Evolutionary conservation across 352 stramenopile species (phyloP), one percentile per base, ranked within the genome.

Genomic region (Plasmopara halstedii): DNA sequence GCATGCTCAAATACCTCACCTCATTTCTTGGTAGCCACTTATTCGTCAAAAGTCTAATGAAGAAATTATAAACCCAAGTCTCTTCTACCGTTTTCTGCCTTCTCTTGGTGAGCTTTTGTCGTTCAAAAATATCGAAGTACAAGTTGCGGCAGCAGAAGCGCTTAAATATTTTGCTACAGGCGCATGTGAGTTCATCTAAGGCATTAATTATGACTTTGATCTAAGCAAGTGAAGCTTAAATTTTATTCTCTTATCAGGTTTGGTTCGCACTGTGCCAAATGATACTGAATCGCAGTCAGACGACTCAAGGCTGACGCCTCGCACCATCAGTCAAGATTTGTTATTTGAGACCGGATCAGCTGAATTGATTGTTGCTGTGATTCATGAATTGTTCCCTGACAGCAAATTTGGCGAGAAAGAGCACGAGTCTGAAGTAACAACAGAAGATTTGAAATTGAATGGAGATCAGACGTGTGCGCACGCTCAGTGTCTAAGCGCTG

Each of bases 1-100:
- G 11, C 11, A 29, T 29, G 25, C 25, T 29, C 25, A 10, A 29
- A 11, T 11, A 29, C 3, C 6, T 31, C 51, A 27, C 48, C 7
- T 20, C 9, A 34, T 61, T 50, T 6, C 21, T 15, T 42, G 43
- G 25, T 49, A 90, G 81, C 72, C 78, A 1, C 88, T 88, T 41
- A 36, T 87, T 11, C 69, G 81, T 1, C 64, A 72, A 26, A 88
- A 87, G 38, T 64, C 75, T 0, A 92, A 92, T 44, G 81, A 92
- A 52, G 78, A 92, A 46, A 71, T 88, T 38, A 71, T 63, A 27
- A 76, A 83, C 26, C 64, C 78, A 8, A 53, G 43, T 25, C 44
- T 88, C 19, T 44, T 90, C 17, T 61, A 73, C 13, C 48, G 26
- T 3, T 46, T 88, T 11, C 38, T 88, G 0, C 64, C 60, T 6